phyloP scores from a whole-genome alignment of 148 eudicot species.

The Spergularia marina region DNA sequence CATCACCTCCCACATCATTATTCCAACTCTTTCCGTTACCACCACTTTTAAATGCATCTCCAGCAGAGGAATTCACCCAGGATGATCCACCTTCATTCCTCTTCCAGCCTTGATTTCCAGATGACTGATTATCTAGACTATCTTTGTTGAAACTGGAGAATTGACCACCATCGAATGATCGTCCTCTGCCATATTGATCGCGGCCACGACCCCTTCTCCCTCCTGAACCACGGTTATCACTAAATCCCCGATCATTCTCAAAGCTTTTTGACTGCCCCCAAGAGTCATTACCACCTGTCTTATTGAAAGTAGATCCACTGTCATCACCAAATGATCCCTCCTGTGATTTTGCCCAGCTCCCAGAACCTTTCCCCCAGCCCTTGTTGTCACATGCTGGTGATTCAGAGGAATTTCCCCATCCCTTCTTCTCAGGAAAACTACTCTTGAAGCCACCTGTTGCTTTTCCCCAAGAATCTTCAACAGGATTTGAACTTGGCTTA shows the following conservation, averaged over 20 bases:
- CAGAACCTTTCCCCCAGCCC: constrained; percentile 20
- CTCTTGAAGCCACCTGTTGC: constrained; percentile 18
- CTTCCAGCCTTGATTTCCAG: constrained; percentile 24
- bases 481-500: neutral
- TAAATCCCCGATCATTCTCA: constrained; percentile 25
- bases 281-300: constrained; percentile 26
- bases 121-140: constrained; percentile 22
- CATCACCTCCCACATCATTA: constrained; percentile 17
- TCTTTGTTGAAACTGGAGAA: constrained; percentile 28
- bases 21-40: constrained; percentile 20
- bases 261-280: constrained; percentile 26
- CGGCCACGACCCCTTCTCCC: constrained; percentile 39
- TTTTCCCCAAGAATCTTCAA: constrained; percentile 40
- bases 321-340: constrained; percentile 24
- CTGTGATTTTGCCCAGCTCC: constrained; percentile 15
- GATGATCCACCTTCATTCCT: constrained; percentile 15
- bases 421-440: constrained; percentile 23
- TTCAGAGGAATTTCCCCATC: constrained; percentile 22
- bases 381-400: constrained; percentile 7
- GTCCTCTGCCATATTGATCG: constrained; percentile 26
- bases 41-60: neutral
- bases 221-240: constrained; percentile 36
- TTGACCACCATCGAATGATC: constrained; percentile 35
- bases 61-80: constrained; percentile 24
- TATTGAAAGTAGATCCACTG: constrained; percentile 17